phyloP scores from a whole-genome alignment of 2,329 filamentous ascomycete genomes.

The Bretziella fagacearum region DNA sequence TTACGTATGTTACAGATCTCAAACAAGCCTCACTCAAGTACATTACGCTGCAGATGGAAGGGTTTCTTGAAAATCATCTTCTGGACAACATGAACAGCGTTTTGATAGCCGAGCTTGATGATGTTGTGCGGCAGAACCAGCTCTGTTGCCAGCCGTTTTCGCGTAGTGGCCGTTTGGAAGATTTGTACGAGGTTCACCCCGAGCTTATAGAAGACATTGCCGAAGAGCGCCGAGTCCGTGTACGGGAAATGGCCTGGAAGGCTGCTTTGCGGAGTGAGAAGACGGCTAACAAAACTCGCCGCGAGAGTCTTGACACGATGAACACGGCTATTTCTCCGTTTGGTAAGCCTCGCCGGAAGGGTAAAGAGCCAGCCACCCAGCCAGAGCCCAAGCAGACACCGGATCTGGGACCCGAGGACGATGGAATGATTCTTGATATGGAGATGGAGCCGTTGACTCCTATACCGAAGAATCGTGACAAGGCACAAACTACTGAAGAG shows the following conservation, averaged over 20 bases:
- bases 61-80: slow-evolving; percentile 77
- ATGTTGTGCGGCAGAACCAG: slow-evolving; percentile 68
- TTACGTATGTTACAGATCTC: slow-evolving; percentile 68
- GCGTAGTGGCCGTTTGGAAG: slow-evolving; percentile 55
- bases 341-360: slow-evolving; percentile 31
- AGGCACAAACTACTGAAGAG: background rate
- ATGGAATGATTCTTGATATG: slow-evolving; percentile 13
- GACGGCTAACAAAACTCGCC: slow-evolving; percentile 30
- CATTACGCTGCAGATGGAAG: slow-evolving; percentile 77
- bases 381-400: background rate
- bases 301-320: background rate
- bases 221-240: slow-evolving; percentile 49
- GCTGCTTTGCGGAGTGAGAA: slow-evolving; percentile 29
- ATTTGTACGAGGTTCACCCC: slow-evolving; percentile 37
- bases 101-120: slow-evolving; percentile 64
- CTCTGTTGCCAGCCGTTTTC: slow-evolving; percentile 68
- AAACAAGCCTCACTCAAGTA: slow-evolving; percentile 82
- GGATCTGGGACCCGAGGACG: background rate
- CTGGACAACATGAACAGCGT: slow-evolving; percentile 75
- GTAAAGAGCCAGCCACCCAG: slow-evolving; percentile 20
- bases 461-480: background rate
- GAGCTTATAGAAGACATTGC: slow-evolving; percentile 47
- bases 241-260: slow-evolving; percentile 62
- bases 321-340: slow-evolving; percentile 18
- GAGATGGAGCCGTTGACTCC: slow-evolving; percentile 9